These are phyloP conservation scores for Arthrobotrys sinensis DNA, from an alignment of 2,329 filamentous ascomycete genomes.

Conservation along the genomic window DNA sequence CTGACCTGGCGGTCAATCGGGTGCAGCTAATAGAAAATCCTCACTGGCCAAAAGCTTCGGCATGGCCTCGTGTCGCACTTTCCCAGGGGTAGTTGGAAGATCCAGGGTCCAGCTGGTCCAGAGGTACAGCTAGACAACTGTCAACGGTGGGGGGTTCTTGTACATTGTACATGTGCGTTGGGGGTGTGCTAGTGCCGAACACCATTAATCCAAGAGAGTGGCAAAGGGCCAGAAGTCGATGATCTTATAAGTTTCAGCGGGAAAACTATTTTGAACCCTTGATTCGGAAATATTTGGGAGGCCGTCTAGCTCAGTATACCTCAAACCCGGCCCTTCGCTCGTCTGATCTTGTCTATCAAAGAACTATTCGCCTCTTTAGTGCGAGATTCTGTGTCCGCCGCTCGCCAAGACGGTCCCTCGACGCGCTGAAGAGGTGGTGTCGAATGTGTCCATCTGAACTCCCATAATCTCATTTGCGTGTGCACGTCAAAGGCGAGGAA, in stretches of 20 bases:
- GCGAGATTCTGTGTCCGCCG: conserved; percentile 5
- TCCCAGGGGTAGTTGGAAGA: conserved; percentile 44
- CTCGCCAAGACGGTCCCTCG: conserved; percentile 31
- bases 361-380: conserved; percentile 21
- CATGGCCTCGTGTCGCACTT: conserved; percentile 34
- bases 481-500: conserved; percentile 49
- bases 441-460: conserved; percentile 47
- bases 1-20: conserved; percentile 15
- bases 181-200: neutral
- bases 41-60: conserved; percentile 18
- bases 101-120: conserved; percentile 22
- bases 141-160: conserved; percentile 28
- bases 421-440: conserved; percentile 22
- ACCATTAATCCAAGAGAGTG: conserved; percentile 19
- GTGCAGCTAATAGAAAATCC: conserved; percentile 1
- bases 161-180: conserved; percentile 7
- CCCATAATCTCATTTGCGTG: conserved; percentile 49
- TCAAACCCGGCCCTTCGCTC: conserved; percentile 21
- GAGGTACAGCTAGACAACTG: conserved; percentile 25
- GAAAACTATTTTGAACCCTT: neutral
- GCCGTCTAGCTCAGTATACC: neutral
- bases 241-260: conserved; percentile 6
- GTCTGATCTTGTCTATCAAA: conserved; percentile 39
- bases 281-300: neutral
- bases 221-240: conserved; percentile 44